Evolutionary conservation across 1,139 yeast genomes (phyloP), one percentile per base, ranked within the genome.

Genomic region (Nakaseomyces glabratus): DNA sequence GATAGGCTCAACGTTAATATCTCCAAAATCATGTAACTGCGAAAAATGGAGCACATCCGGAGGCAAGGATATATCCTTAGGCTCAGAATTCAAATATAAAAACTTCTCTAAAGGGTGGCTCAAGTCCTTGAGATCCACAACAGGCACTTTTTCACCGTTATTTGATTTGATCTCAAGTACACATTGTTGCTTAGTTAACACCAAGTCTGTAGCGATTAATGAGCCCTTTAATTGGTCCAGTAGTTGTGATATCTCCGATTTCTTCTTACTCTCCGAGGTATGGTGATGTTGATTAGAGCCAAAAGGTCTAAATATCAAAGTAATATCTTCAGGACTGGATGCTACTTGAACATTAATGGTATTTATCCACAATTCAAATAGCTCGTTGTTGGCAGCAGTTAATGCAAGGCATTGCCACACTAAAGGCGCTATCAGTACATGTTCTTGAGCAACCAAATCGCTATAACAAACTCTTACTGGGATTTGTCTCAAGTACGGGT

Each of bases 331-430:
- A n/a, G n/a, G n/a, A n/a, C n/a, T n/a, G n/a, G n/a, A n/a, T n/a
- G n/a, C n/a, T n/a, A n/a, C n/a, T n/a, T n/a, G n/a, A n/a, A n/a
- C n/a, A n/a, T n/a, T n/a, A n/a, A n/a, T n/a, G n/a, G 30, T 11
- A 18, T 26, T 26, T n/a, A 26, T 14, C 10, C 18, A 20, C 13
- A 26, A n/a, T 9, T 26, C 30, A 2, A 26, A 4, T 11, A 26
- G 15, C 10, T 26, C 30, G 10, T 26, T 26, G 18, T 26, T 26
- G 7, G 18, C 30, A 26, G 30, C 21, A 11, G 22, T 6, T 9
- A 26, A 4, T 14, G 18, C 7, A 3, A 26, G 21, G 15, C 21
- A 26, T n/a, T 26, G 21, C 30, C 30, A 26, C 6, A 26, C 30
- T n/a, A 26, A 10, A 4, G 17, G 21, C 5, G 30, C 17, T 17